Evolutionary conservation across 192 early-diverging fungal genomes (phyloP).

Genomic region (Oehlia diaphana): DNA sequence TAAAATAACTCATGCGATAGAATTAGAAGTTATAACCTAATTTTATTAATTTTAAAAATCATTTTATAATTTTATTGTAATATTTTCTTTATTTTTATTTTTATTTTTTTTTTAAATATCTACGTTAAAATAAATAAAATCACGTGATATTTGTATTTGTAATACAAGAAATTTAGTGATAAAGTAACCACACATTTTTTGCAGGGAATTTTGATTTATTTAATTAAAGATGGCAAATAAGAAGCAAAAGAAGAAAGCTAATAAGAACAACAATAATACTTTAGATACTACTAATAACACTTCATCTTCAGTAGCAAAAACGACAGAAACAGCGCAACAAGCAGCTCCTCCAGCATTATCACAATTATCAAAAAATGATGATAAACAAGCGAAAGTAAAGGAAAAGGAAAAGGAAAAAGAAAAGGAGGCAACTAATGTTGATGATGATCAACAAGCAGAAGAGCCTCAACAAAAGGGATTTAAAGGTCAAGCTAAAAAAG

Average conservation of each 20-base stretch:
- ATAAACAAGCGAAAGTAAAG: not conserved
- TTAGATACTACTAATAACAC: not conserved
- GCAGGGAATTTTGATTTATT: not conserved
- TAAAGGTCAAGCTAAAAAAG: conserved; percentile 54
- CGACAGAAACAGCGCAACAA: not conserved
- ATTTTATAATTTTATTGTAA: too few relatives aligned
- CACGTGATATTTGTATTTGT: too few relatives aligned
- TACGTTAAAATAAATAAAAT: too few relatives aligned
- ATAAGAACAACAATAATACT: not conserved
- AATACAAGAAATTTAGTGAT: too few relatives aligned
- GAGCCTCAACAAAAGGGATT: conserved; percentile 45
- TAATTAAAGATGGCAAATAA: not conserved
- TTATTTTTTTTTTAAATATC: too few relatives aligned
- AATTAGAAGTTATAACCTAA: too few relatives aligned
- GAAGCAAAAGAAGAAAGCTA: not conserved
- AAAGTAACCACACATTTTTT: too few relatives aligned
- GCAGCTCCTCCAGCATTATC: not conserved
- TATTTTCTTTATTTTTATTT: too few relatives aligned
- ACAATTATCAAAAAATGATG: not conserved
- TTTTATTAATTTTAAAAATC: too few relatives aligned
- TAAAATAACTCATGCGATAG: too few relatives aligned
- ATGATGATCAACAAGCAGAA: conserved; percentile 44
- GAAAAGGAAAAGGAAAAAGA: not conserved
- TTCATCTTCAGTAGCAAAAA: not conserved
- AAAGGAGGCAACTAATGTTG: conserved; percentile 9